Evolutionary conservation across 176 grass and related monocot genomes (phyloP), one percentile per base, ranked within the genome.

Genomic region (Coix lacrymajobi): DNA sequence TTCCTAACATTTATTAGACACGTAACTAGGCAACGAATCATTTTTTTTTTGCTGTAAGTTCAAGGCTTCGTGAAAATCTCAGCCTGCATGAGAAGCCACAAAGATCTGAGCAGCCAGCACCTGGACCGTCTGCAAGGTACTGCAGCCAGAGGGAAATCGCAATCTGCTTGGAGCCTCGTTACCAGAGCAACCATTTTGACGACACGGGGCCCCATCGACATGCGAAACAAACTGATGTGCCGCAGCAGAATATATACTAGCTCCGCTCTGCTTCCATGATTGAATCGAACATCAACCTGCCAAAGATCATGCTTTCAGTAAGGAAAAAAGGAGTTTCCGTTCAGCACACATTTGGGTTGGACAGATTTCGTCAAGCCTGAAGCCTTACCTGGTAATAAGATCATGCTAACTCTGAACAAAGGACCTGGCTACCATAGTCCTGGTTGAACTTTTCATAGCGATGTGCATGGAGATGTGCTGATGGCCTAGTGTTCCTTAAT

Each of bases 381-480:
- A 79, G 60, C 11, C 19, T 17, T 77, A 90, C 73, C 38, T 67
- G 68, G 46, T 52, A 70, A 54, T 49, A 49, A 26, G 56, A 75
- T 67, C 45, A 82, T 37, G 72, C 67, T 48, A 48, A 46, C 26
- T 85, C 73, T 82, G 64, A 82, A 79, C 46, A 46, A 61, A 90
- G 87, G 76, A 95, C 73, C 32, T 98, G 93, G 77, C 96, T 98
- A 17, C 96, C 96, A 19, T 92, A 96, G 37, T 98, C 96, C 44
- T 92, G 79, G 73, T 98, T 96, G 44, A 98, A 93, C 69, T 98
- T 93, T 11, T 96, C 86, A 34, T 96, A 96, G 7, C 89, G 82
- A 68, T 93, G 90, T 25, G 89, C 91, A n/a, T 99, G 91, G 71
- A 99, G 93, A 90, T 96, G 91, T 0, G 96, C 96, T 28, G 96